Conservation (phyloP, 768 basidiomycete species). For the Hygrocybe punicea region DNA sequence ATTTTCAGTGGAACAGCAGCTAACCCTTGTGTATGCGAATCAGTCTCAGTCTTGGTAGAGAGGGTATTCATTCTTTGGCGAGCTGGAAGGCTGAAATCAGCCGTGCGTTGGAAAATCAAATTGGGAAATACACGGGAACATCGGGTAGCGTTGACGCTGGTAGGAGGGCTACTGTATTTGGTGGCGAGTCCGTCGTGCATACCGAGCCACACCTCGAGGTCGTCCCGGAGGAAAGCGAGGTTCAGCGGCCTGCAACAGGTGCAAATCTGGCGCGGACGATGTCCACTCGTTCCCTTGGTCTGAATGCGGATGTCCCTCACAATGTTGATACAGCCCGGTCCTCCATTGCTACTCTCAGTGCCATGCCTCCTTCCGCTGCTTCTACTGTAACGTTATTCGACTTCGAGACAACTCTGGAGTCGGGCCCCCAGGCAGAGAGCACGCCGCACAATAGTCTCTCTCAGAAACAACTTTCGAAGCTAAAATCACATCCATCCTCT, state of each 20-base stretch:
- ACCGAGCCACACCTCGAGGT: conserved; percentile 32
- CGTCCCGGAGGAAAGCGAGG: conserved; percentile 44
- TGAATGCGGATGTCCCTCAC: conserved; percentile 51
- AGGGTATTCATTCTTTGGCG: conserved; percentile 49
- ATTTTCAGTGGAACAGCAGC: conserved; percentile 5
- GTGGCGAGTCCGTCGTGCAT: conserved; percentile 39
- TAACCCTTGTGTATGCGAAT: background rate
- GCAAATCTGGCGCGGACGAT: conserved; percentile 31
- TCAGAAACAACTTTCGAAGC: conserved; percentile 31
- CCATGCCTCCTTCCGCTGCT: conserved; percentile 50
- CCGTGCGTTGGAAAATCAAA: conserved; percentile 44
- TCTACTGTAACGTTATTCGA: conserved; percentile 65
- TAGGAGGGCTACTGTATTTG: conserved; percentile 49
- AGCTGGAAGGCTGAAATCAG: conserved; percentile 55
- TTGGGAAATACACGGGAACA: conserved; percentile 39
- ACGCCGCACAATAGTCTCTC: conserved; percentile 55
- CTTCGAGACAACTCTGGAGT: conserved; percentile 39
- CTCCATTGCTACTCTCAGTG: conserved; percentile 43
- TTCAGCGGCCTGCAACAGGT: conserved; percentile 12
- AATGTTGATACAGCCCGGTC: conserved; percentile 49
- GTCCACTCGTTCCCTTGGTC: conserved; percentile 46
- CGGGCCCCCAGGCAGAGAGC: conserved; percentile 56
- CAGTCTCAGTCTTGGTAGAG: conserved; percentile 63
- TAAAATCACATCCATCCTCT: conserved; percentile 35
- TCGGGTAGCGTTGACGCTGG: conserved; percentile 42